Conservation (phyloP, 2,329 filamentous ascomycete genomes). For the Fusarium sambucinum region DNA sequence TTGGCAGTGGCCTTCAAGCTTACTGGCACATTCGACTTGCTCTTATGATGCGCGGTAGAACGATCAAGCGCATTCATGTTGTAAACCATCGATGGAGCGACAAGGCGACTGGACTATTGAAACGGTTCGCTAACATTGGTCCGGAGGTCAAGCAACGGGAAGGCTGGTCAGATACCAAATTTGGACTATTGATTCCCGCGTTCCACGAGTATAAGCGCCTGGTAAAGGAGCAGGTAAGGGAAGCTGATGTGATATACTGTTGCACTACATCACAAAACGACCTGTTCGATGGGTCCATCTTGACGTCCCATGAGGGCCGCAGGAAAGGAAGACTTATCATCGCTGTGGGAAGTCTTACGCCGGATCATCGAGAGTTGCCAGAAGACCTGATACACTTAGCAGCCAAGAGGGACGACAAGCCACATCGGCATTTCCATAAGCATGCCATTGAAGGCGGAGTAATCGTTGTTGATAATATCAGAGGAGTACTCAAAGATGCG, state of each 20-base stretch:
- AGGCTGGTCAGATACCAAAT: conserved; percentile 75
- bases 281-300: conserved; percentile 78
- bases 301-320: conserved; percentile 78
- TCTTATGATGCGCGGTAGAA: conserved; percentile 75
- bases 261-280: conserved; percentile 82
- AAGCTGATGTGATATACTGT: conserved; percentile 86
- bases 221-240: conserved; percentile 76
- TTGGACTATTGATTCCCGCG: conserved; percentile 74
- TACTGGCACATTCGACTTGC: conserved; percentile 94
- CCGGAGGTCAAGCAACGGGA: conserved; percentile 62
- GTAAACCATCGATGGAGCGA: conserved; percentile 80
- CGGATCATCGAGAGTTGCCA: conserved; percentile 85
- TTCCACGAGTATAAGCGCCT: conserved; percentile 77
- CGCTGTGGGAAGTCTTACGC: conserved; percentile 76
- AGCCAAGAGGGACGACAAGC: conserved; percentile 58
- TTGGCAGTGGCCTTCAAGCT: conserved; percentile 89
- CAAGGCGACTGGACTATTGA: conserved; percentile 64
- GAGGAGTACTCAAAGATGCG: conserved; percentile 83
- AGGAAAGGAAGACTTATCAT: conserved; percentile 78
- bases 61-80: conserved; percentile 84
- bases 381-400: conserved; percentile 78
- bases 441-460: conserved; percentile 73
- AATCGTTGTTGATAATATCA: conserved; percentile 80
- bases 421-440: conserved; percentile 73
- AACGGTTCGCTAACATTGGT: conserved; percentile 61